A percentile compares a stretch with the other conserved stretches of the same genome.
phyloP scores from a whole-genome alignment of 129 eudicot genomes.

The Saposhnikovia divaricata region DNA sequence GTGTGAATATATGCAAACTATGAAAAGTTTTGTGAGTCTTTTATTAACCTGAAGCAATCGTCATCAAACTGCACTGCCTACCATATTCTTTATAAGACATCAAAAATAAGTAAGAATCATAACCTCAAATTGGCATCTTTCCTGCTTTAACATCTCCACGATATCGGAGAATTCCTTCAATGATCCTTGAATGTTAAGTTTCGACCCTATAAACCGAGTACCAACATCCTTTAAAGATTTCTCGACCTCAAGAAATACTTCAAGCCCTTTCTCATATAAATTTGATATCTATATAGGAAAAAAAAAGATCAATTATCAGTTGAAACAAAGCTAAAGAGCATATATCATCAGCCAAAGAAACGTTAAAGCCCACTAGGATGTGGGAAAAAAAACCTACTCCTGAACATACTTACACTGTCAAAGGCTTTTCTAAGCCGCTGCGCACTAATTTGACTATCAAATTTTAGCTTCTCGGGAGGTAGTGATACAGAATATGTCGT shows the following conservation, averaged over 20 bases:
- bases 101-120: neutral
- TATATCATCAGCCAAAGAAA: neutral
- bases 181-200: constrained; percentile 51
- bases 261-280: constrained; percentile 51
- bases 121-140: constrained; percentile 60
- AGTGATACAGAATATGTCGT: constrained; percentile 65
- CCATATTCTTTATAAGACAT: neutral
- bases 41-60: neutral
- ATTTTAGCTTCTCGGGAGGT: constrained; percentile 55
- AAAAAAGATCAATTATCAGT: constrained; percentile 6
- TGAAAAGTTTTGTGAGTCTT: neutral
- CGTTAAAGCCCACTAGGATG: neutral
- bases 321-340: neutral
- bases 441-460: constrained; percentile 29
- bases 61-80: neutral
- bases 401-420: constrained; percentile 43
- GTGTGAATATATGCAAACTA: neutral
- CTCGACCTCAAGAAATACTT: constrained; percentile 56
- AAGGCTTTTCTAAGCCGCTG: constrained; percentile 53
- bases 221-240: constrained; percentile 46
- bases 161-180: constrained; percentile 54
- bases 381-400: neutral
- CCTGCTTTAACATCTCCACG: constrained; percentile 56
- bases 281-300: constrained; percentile 17
- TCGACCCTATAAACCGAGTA: constrained; percentile 34